Evolutionary conservation across 164 flowering plant species (phyloP).

Genomic region (Brasenia schreberi): DNA sequence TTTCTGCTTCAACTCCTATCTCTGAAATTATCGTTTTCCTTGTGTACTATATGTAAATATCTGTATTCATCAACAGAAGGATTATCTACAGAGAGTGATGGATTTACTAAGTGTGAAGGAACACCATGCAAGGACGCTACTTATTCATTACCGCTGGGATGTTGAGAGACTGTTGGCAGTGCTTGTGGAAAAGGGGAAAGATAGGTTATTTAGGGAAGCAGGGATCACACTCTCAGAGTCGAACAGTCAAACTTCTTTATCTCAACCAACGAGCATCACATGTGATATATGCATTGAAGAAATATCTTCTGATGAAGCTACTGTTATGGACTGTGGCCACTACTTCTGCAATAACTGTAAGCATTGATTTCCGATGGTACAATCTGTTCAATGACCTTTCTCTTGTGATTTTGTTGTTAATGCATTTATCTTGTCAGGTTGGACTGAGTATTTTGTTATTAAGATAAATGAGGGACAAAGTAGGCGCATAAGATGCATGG

Average conservation of each 20-base stretch:
- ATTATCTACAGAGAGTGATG: conserved; percentile 59
- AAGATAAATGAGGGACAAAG: conserved; percentile 87
- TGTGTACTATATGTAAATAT: neutral
- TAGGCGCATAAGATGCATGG: conserved; percentile 79
- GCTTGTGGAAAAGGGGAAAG: conserved; percentile 58
- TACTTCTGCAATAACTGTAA: conserved; percentile 71
- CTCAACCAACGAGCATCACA: conserved; percentile 12
- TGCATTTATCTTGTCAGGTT: conserved; percentile 21
- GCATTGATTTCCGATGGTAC: conserved; percentile 7
- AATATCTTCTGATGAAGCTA: conserved; percentile 23
- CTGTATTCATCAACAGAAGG: conserved; percentile 26
- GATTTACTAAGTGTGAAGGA: conserved; percentile 53
- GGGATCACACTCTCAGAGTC: conserved; percentile 39
- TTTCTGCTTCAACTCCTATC: neutral
- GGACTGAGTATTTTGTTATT: conserved; percentile 71
- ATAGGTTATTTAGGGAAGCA: conserved; percentile 38
- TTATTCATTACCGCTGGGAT: conserved; percentile 76
- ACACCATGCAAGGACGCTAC: conserved; percentile 76
- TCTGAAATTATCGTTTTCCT: neutral
- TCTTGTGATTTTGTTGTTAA: neutral
- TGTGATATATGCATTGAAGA: conserved; percentile 67
- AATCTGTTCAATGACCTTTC: neutral
- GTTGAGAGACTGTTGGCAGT: conserved; percentile 46
- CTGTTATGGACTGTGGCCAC: conserved; percentile 82
- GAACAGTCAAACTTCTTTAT: conserved; percentile 6